These are phyloP conservation scores for Metschnikowia reukaufii DNA, from an alignment of 805 yeast species.

Conservation along the genomic window DNA sequence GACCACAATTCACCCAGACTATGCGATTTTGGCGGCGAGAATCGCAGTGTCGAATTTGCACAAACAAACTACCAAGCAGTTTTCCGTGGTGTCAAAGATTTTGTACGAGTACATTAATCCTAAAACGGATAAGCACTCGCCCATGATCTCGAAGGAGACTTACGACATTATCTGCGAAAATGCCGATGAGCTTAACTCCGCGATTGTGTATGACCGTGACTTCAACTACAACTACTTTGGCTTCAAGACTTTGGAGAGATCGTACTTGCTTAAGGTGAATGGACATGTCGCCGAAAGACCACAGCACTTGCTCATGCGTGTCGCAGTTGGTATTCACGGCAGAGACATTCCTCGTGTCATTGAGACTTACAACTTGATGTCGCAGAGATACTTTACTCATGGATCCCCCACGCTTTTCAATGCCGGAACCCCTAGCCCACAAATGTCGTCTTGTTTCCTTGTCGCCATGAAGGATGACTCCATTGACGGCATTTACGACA, in stretches of 20 bases:
- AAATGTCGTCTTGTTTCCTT: conserved; percentile 62
- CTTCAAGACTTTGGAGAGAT: conserved; percentile 60
- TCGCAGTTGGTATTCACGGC: conserved; percentile 61
- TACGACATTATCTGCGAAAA: conserved; percentile 38
- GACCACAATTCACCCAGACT: conserved; percentile 98
- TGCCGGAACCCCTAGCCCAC: conserved; percentile 61
- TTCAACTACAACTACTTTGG: conserved; percentile 60
- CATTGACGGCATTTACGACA: conserved; percentile 61
- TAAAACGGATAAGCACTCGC: conserved; percentile 59
- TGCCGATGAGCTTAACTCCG: conserved; percentile 45
- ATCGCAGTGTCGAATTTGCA: conserved; percentile 92
- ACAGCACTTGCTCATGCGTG: conserved; percentile 62
- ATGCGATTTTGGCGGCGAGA: conserved; percentile 92
- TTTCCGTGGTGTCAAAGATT: conserved; percentile 72
- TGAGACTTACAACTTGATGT: conserved; percentile 60
- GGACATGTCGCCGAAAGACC: conserved; percentile 63
- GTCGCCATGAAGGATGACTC: conserved; percentile 65
- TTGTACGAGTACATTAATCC: conserved; percentile 81
- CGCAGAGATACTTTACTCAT: conserved; percentile 57
- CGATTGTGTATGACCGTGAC: conserved; percentile 50
- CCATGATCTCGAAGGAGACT: conserved; percentile 45
- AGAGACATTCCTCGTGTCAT: conserved; percentile 50
- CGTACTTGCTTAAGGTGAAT: conserved; percentile 52
- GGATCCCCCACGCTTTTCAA: conserved; percentile 64
- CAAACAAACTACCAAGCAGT: conserved; percentile 88